phyloP scores from a whole-genome alignment of 805 yeast genomes.

The Ogataea kodamae region DNA sequence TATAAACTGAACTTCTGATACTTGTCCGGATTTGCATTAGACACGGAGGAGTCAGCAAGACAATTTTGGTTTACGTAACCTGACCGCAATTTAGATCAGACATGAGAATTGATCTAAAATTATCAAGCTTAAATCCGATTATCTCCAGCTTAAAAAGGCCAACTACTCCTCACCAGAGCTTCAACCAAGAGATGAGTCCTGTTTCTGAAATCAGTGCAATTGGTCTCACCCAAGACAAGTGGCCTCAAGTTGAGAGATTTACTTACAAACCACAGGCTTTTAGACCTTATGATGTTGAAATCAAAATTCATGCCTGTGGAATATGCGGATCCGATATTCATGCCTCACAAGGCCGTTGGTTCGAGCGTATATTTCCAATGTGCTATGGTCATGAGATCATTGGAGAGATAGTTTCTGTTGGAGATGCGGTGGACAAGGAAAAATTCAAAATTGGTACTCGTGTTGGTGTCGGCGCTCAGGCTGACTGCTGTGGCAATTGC shows the following conservation, averaged over 20 bases:
- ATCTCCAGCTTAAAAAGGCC: too few relatives aligned
- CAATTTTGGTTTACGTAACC: too few relatives aligned
- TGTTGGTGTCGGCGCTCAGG: slow-evolving; percentile 78
- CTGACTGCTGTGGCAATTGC: slow-evolving; percentile 59
- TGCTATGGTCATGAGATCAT: slow-evolving; percentile 63
- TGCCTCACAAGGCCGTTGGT: slow-evolving; percentile 49
- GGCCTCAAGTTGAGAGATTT: slow-evolving; percentile 31
- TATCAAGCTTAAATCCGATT: too few relatives aligned
- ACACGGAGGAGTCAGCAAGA: too few relatives aligned
- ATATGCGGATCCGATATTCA: slow-evolving; percentile 64
- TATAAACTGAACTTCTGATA: too few relatives aligned
- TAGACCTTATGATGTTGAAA: slow-evolving; percentile 40
- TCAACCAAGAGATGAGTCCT: too few relatives aligned
- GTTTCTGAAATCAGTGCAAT: slow-evolving; percentile 3
- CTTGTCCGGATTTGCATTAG: too few relatives aligned
- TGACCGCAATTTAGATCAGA: too few relatives aligned
- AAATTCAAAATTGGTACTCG: slow-evolving; percentile 64
- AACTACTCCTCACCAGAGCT: too few relatives aligned
- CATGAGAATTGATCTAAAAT: too few relatives aligned
- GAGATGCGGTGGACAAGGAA: slow-evolving; percentile 42
- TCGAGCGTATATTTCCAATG: slow-evolving; percentile 31
- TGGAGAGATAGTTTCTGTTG: slow-evolving; percentile 57
- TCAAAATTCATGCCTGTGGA: slow-evolving; percentile 44
- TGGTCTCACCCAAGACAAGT: slow-evolving; percentile 24
- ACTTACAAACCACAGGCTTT: slow-evolving; percentile 35